Conservation (phyloP, 371 early-diverging fungal genomes). For the Mortierella sp. region DNA sequence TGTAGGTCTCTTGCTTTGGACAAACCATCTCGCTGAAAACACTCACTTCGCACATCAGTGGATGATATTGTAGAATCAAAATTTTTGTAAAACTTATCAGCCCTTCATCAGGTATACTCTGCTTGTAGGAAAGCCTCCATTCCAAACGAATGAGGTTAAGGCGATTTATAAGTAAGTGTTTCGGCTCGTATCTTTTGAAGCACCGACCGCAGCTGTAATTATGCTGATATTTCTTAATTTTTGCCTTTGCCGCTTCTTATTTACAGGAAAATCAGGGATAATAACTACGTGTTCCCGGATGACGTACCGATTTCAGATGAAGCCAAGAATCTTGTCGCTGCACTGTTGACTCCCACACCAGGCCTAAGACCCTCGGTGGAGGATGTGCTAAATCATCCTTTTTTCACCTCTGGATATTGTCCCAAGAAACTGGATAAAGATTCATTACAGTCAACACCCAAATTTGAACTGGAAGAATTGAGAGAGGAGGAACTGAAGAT, state of each 20-base stretch:
- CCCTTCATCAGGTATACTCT: slow-evolving; percentile 81
- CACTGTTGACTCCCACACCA: slow-evolving; percentile 87
- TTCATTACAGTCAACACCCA: slow-evolving; percentile 53
- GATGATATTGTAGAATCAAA: too few relatives aligned
- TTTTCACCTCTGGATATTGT: slow-evolving; percentile 60
- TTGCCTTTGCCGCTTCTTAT: slow-evolving; percentile 13
- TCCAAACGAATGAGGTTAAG: slow-evolving; percentile 89
- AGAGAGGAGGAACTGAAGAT: neutral
- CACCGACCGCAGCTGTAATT: neutral
- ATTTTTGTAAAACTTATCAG: neutral
- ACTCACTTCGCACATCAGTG: too few relatives aligned
- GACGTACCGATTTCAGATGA: slow-evolving; percentile 74
- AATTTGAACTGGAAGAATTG: slow-evolving; percentile 38
- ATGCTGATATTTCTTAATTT: slow-evolving; percentile 15
- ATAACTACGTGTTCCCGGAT: slow-evolving; percentile 85
- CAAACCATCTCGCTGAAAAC: neutral
- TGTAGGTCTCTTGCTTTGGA: slow-evolving; percentile 62
- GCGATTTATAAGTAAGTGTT: slow-evolving; percentile 80
- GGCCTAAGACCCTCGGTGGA: slow-evolving; percentile 65
- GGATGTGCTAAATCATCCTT: slow-evolving; percentile 59
- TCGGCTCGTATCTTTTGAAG: neutral
- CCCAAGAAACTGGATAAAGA: slow-evolving; percentile 57
- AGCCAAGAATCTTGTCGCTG: slow-evolving; percentile 83
- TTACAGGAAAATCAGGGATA: slow-evolving; percentile 80
- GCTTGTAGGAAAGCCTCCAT: slow-evolving; percentile 96